phyloP scores from a whole-genome alignment of 2,329 filamentous ascomycete species.

The Colletotrichum eremochloae region DNA sequence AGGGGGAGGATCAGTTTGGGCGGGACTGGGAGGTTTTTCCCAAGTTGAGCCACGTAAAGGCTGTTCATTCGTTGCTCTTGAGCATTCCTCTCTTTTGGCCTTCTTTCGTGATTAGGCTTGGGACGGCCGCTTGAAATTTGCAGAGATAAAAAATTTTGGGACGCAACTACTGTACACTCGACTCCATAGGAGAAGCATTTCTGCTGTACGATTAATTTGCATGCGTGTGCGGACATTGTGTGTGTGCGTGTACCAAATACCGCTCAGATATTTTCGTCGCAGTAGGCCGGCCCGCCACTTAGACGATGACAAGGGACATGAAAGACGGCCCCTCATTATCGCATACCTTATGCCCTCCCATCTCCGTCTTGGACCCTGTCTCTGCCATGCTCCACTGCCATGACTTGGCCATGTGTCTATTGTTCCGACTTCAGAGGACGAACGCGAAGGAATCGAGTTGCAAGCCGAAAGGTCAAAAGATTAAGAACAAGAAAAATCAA shows the following conservation, averaged over 20 bases:
- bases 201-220: constrained; percentile 33
- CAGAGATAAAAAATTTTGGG: constrained; percentile 26
- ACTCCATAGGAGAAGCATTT: constrained; percentile 18
- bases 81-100: constrained; percentile 9
- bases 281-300: constrained; percentile 27
- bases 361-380: not conserved
- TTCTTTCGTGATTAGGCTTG: constrained; percentile 17
- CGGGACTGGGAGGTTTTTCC: constrained; percentile 37
- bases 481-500: not conserved
- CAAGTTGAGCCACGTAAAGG: constrained; percentile 42
- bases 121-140: constrained; percentile 20
- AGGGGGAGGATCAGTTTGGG: constrained; percentile 14
- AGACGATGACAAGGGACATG: constrained; percentile 36
- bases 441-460: not conserved
- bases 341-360: constrained; percentile 5
- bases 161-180: constrained; percentile 24
- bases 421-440: not conserved
- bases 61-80: constrained; percentile 38
- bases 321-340: constrained; percentile 20
- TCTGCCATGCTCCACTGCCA: not conserved
- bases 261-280: constrained; percentile 17
- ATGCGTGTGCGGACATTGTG: constrained; percentile 17
- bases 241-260: constrained; percentile 16
- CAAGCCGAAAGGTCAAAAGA: constrained; percentile 5
- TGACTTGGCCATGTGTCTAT: not conserved